Base-by-base conservation (phyloP, 768 basidiomycete species). In the Suillus variegatus region DNA sequence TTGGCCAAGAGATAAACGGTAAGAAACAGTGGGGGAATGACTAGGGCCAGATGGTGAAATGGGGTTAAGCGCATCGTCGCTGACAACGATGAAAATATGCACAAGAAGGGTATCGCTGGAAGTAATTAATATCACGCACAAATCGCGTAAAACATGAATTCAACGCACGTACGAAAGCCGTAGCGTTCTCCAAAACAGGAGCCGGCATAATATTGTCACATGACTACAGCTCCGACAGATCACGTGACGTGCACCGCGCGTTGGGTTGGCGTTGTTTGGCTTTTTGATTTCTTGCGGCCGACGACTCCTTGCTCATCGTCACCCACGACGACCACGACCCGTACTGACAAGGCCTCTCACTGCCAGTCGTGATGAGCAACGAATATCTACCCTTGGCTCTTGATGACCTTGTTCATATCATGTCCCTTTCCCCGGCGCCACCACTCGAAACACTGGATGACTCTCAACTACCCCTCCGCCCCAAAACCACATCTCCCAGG, bases 11-110 rank as follows among this genome's bases (percentile, higher is more conserved):
- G 78, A 73, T 90, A 92, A 3, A 82, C 77, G 4, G 82, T 78
- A 60, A 91, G 78, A 54, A 91, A 78, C 35, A 90, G 73, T 18
- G 89, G 85, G 0, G 88, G 87, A 6, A 91, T 72, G 16, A 88
- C 72, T 64, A 92, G 35, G 35, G 70, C 47, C n/a, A 77, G 66
- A 49, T 68, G 71, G 5, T 69, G 65, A n/a, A 66, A 61, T 9
- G 69, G 66, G 4, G 46, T 61, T 46, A 66, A 66, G n/a, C 44
- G 28, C 64, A 70, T 63, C 69, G 41, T 60, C 58, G 12, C 20
- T 55, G 35, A 64, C 35, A 38, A 25, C 58, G 4, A 32, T 32
- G 22, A 38, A 32, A 64, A 65, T 52, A 67, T 66, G 58, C 40
- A 65, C 58, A 57, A 64, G 46, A 36, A 25, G 43, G 38, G 38